Evolutionary conservation across 2,329 filamentous ascomycete species (phyloP), one percentile per base, ranked within the genome.

Genomic region (Pseudogymnoascus sp.): DNA sequence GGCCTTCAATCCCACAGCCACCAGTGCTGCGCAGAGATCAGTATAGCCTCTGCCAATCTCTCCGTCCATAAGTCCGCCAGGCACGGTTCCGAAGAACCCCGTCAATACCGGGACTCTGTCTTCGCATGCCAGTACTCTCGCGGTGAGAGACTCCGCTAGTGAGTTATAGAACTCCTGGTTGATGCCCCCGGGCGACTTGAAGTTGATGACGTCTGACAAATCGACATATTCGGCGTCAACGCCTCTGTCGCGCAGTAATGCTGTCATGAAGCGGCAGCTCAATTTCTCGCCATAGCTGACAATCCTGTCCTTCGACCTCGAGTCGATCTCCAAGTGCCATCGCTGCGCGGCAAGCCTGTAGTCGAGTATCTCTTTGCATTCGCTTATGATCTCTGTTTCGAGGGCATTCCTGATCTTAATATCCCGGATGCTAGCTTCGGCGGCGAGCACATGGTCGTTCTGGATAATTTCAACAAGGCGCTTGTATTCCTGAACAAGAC

Each of bases 221-320:
- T 97, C 94, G 63, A 99, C 86, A 72, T 93, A 97, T 74, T 94
- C 88, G 10, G 94, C 89, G 52, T 90, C 87, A 4, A 96, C 87
- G 15, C 90, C 88, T 69, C 83, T 81, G 70, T 96, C 92, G 72
- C 88, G 86, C 66, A 99, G 76, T 64, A 97, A 76, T 5, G 88
- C 86, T 21, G 93, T 84, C 88, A 99, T 92, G 74, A 94, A 94
- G 33, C 87, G 84, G 75, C 93, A 97, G 76, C 91, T 95, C 67
- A 99, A 79, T 78, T 96, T 97, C 81, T 99, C 94, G 61, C 94
- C 94, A 68, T 94, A 92, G 73, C 92, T 95, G 64, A 97, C 87
- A 65, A 99, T 90, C 68, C 93, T 88, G 71, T 94, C 90, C 73
- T 92, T 90, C 63, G 87, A 87, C 69, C 88, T 82, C 5, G 87